Evolutionary conservation across 1,284 basidiomycete species (phyloP).

Genomic region (Leccinum solheimii): DNA sequence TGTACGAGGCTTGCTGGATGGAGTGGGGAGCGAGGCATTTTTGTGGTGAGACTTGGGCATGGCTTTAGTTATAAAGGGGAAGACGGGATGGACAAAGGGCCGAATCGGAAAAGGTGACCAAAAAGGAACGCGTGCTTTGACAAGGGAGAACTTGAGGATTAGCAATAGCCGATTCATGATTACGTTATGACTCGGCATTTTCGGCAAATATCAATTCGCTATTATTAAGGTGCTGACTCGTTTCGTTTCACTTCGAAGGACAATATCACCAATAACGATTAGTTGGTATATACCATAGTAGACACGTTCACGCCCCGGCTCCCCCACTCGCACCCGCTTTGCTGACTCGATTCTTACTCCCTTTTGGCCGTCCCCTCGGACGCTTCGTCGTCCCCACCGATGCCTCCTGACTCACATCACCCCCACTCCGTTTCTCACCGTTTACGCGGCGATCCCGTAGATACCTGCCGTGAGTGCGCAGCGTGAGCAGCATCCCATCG

Average conservation of each 20-base stretch:
- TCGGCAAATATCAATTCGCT: conserved; percentile 3
- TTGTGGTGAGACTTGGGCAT: conserved; percentile 9
- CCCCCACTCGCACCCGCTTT: conserved; percentile 18
- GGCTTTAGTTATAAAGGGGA: conserved; percentile 35
- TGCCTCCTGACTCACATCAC: conserved; percentile 29
- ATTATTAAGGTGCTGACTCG: conserved; percentile 3
- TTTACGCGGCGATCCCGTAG: conserved; percentile 41
- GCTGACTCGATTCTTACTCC: conserved; percentile 32
- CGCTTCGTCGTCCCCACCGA: conserved; percentile 38
- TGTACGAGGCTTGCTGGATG: conserved; percentile 67
- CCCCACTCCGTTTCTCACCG: conserved; percentile 31
- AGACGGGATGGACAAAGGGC: conserved; percentile 23
- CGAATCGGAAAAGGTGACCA: conserved; percentile 35
- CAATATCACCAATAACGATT: not conserved
- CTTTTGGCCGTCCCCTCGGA: conserved; percentile 52
- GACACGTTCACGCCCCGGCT: not conserved
- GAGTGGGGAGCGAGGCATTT: conserved; percentile 38
- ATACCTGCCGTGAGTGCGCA: conserved; percentile 26
- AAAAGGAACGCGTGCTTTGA: conserved; percentile 25
- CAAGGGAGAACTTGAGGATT: conserved; percentile 24
- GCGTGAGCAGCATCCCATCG: conserved; percentile 23
- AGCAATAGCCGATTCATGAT: conserved; percentile 23
- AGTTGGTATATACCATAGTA: not conserved
- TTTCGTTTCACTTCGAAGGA: conserved; percentile 1
- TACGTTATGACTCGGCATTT: conserved; percentile 14